Evolutionary conservation across 306 rosid genomes (phyloP).

Genomic region (Malus sieversii): DNA sequence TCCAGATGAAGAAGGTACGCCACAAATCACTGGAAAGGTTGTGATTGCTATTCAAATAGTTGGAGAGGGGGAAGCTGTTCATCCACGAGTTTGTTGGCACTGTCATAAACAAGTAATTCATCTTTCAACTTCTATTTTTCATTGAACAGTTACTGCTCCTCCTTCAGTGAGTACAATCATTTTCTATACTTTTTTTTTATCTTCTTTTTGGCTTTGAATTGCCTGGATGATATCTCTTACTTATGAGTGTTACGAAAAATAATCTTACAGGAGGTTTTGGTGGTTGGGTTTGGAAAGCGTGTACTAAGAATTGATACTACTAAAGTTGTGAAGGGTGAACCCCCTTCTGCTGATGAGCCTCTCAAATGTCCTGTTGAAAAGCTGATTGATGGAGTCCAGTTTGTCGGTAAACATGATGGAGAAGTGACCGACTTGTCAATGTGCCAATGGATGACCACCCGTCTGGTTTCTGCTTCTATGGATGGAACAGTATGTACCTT

Average conservation of each 20-base stretch:
- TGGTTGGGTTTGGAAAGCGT: slow-evolving; percentile 81
- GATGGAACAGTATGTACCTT: slow-evolving; percentile 82
- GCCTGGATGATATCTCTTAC: neutral
- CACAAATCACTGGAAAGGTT: slow-evolving; percentile 75
- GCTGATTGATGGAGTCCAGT: slow-evolving; percentile 88
- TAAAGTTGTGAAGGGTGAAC: slow-evolving; percentile 73
- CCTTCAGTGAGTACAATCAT: neutral
- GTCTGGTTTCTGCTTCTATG: slow-evolving; percentile 87
- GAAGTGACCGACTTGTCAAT: slow-evolving; percentile 96
- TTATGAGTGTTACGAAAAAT: slow-evolving; percentile 14
- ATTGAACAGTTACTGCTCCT: neutral
- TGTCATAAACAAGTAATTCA: slow-evolving; percentile 86
- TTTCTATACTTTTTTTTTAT: neutral
- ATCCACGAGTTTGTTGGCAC: slow-evolving; percentile 97
- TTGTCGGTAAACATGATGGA: slow-evolving; percentile 86
- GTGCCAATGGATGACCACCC: slow-evolving; percentile 99
- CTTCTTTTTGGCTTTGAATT: neutral
- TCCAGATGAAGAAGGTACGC: slow-evolving; percentile 86
- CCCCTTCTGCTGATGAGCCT: slow-evolving; percentile 68
- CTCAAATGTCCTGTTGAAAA: slow-evolving; percentile 69
- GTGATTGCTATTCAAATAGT: slow-evolving; percentile 68
- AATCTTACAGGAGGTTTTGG: slow-evolving; percentile 72
- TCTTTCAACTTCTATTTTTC: neutral
- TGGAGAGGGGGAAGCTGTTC: slow-evolving; percentile 68
- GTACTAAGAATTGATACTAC: slow-evolving; percentile 85